These are phyloP conservation scores for Trichosporon coremiiforme DNA, from an alignment of 1,284 basidiomycete genomes.

Conservation along the genomic window DNA sequence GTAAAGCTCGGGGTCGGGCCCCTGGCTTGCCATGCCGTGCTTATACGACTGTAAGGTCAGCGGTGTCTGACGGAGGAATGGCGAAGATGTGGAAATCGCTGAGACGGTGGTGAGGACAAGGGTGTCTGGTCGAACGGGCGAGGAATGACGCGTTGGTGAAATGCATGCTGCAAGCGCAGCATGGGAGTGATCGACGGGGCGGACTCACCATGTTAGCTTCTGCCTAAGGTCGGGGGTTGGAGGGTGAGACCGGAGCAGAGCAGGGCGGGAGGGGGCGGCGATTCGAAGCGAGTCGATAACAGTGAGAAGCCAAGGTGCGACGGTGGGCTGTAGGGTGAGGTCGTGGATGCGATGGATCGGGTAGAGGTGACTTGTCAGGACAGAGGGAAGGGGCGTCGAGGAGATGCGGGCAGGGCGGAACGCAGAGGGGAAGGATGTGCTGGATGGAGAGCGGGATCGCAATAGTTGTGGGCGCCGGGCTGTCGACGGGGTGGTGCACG, in stretches of 20 bases:
- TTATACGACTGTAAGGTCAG: constrained; percentile 26
- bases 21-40: constrained; percentile 25
- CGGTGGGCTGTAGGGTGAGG: background rate
- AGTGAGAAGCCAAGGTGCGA: background rate
- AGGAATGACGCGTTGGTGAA: constrained; percentile 14
- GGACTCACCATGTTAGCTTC: constrained; percentile 16
- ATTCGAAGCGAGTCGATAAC: background rate
- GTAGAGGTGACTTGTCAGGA: background rate
- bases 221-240: background rate
- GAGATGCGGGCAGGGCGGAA: constrained; percentile 7
- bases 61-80: background rate
- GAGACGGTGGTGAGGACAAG: too few species aligned
- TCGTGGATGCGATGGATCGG: constrained; percentile 8
- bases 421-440: background rate
- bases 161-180: background rate
- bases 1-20: constrained; percentile 81
- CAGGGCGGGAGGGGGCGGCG: background rate
- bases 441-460: background rate
- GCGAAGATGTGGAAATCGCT: background rate
- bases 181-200: background rate
- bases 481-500: background rate
- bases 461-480: background rate
- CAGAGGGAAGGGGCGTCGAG: constrained; percentile 14
- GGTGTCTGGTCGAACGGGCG: background rate
- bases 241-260: background rate